Evolutionary conservation across 2,329 filamentous ascomycete genomes (phyloP).

Genomic region (Beauveria asiatica): DNA sequence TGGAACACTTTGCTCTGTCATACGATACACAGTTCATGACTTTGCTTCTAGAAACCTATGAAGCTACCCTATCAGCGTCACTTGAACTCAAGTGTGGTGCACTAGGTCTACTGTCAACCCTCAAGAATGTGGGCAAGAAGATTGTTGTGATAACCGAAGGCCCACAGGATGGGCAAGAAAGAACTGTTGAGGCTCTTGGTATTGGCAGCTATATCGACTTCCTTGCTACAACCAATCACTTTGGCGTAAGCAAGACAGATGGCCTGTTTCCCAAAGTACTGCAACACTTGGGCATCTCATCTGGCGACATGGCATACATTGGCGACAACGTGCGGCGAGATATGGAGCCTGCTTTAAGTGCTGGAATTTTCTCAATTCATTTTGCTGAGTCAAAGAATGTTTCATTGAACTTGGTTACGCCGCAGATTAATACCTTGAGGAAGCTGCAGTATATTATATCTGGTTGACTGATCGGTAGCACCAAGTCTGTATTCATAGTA

Average conservation of each 20-base stretch:
- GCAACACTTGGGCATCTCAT: not conserved
- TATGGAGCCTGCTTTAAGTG: not conserved
- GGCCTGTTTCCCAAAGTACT: not conserved
- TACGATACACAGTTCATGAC: constrained; percentile 16
- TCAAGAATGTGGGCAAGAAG: constrained; percentile 29
- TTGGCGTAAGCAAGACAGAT: not conserved
- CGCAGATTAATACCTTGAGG: not conserved
- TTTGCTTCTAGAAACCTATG: not conserved
- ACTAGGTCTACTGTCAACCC: constrained; percentile 21
- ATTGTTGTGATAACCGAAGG: constrained; percentile 38
- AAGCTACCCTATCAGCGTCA: not conserved
- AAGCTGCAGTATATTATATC: not conserved
- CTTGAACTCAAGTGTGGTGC: not conserved
- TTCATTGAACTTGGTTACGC: not conserved
- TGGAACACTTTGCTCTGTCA: constrained; percentile 20
- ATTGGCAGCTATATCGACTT: not conserved
- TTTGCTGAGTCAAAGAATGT: not conserved
- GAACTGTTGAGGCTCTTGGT: constrained; percentile 24
- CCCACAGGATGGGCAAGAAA: constrained; percentile 37
- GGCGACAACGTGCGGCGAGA: not conserved
- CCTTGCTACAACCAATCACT: not conserved
- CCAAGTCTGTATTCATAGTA: not conserved
- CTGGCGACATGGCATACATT: not conserved
- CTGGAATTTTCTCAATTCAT: not conserved
- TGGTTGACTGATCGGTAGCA: not conserved